Base-by-base conservation (phyloP, 169 alveolate genomes). In the Eimeria falciformis region DNA sequence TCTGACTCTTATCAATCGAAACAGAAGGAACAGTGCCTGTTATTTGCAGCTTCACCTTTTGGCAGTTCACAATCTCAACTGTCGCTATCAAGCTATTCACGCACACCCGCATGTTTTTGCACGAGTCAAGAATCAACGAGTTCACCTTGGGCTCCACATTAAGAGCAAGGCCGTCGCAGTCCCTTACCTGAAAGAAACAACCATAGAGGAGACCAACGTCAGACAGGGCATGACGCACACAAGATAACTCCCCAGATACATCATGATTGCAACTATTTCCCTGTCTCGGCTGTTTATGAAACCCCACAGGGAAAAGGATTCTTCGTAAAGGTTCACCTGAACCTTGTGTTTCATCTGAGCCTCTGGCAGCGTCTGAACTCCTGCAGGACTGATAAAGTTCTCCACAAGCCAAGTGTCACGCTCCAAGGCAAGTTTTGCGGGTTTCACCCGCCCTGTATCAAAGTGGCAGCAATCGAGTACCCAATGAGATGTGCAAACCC, bases 1-100 rank as follows among this genome's bases (percentile, higher is more conserved):
- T 95, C 40, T 58, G 33, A 73, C 94, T 92, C 90, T 95, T 95
- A 84, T 95, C 97, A 40, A 95, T 93, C 43, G 97, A 87, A 9
- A 95, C 69, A 23, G 96, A 83, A 3, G 96, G 94, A 29, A 94
- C 91, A 11, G 81, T 65, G 18, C 95, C 96, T 12, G 86, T 43
- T 1, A 94, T 93, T 88, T 95, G 97, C 33, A 95, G 58, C 87
- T 95, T 94, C 23, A 92, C 47, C 78, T 94, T 95, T 43, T 78
- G 91, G 33, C 94, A 94, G 85, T 93, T 90, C 68, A 95, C 94
- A 17, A 94, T 90, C 73, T 95, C 97, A 4, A 93, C 93, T 1
- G 95, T 79, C 3, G 96, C 91, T 18, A 95, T 95, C 79, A 95
- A 37, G 55, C 87, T 87, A 29, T n/a, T 17, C 11, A 87, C 93